Evolutionary conservation across 1,284 basidiomycete species (phyloP).

Genomic region (Ceratobasidium theobromae): DNA sequence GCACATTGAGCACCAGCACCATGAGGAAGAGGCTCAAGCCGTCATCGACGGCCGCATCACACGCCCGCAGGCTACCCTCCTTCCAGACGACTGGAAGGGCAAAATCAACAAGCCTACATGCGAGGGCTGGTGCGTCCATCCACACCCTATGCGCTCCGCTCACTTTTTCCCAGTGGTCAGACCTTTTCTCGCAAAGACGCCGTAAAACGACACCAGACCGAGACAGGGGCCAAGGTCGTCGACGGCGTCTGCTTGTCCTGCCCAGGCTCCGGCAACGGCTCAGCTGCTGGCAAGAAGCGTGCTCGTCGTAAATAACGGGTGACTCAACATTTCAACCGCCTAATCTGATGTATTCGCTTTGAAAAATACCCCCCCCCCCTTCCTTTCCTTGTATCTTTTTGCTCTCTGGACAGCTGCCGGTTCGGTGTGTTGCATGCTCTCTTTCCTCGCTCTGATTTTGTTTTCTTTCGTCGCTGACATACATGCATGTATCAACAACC

Average conservation of each 20-base stretch:
- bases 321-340: too few species aligned
- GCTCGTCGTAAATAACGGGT: conserved; percentile 26
- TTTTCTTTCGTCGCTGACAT: too few species aligned
- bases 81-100: conserved; percentile 20
- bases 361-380: too few species aligned
- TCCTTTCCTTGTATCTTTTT: too few species aligned
- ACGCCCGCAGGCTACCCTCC: background rate
- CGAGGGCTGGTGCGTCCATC: conserved; percentile 6
- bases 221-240: conserved; percentile 12
- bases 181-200: conserved; percentile 24
- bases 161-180: background rate
- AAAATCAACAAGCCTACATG: conserved; percentile 23
- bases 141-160: background rate
- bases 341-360: too few species aligned
- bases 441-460: too few species aligned
- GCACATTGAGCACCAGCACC: conserved; percentile 24
- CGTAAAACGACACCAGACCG: conserved; percentile 21
- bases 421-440: too few species aligned
- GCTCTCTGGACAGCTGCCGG: too few species aligned
- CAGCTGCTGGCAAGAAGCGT: conserved; percentile 17
- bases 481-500: too few species aligned
- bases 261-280: conserved; percentile 14
- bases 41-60: conserved; percentile 6
- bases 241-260: conserved; percentile 18
- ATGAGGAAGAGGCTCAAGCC: conserved; percentile 26